Percentiles rank a stretch among this genome's conserved stretches.
Evolutionary conservation across 768 basidiomycete species (phyloP).

Genomic region (Phylloporus rhodoxanthus): DNA sequence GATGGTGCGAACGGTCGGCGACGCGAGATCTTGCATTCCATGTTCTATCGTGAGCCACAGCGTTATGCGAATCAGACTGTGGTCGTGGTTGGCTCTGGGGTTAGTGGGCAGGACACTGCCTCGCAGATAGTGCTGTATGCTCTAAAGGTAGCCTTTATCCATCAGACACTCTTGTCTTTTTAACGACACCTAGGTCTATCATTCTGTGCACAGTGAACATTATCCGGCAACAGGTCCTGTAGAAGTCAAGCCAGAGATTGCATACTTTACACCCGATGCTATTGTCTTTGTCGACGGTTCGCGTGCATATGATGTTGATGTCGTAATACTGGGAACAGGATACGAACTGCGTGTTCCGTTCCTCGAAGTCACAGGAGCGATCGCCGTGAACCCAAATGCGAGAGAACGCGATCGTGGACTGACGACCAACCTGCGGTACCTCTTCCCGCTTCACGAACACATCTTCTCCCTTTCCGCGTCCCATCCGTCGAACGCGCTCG

Average conservation of each 20-base stretch:
- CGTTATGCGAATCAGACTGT: constrained; percentile 39
- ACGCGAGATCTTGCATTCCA: constrained; percentile 45
- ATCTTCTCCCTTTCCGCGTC: constrained; percentile 46
- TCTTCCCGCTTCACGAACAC: constrained; percentile 50
- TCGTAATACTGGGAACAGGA: constrained; percentile 50
- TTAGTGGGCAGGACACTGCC: constrained; percentile 44
- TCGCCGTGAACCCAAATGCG: constrained; percentile 14
- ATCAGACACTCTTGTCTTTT: not conserved
- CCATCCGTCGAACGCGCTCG: constrained; percentile 46
- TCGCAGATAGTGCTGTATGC: constrained; percentile 38
- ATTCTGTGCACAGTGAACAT: constrained; percentile 31
- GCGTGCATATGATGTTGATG: constrained; percentile 34
- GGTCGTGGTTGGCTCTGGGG: constrained; percentile 45
- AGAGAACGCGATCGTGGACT: constrained; percentile 22
- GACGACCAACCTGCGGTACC: constrained; percentile 46
- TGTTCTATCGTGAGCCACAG: constrained; percentile 47
- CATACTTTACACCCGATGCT: constrained; percentile 40
- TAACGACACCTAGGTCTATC: constrained; percentile 24
- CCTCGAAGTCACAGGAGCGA: constrained; percentile 28
- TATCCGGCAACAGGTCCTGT: constrained; percentile 17
- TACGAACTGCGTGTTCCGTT: constrained; percentile 52
- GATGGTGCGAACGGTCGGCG: constrained; percentile 7
- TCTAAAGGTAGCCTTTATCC: constrained; percentile 32
- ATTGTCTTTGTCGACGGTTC: constrained; percentile 48
- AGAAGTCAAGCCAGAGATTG: constrained; percentile 39